Conservation (phyloP, 176 grass and related monocot species). For the Puya raimondii region DNA sequence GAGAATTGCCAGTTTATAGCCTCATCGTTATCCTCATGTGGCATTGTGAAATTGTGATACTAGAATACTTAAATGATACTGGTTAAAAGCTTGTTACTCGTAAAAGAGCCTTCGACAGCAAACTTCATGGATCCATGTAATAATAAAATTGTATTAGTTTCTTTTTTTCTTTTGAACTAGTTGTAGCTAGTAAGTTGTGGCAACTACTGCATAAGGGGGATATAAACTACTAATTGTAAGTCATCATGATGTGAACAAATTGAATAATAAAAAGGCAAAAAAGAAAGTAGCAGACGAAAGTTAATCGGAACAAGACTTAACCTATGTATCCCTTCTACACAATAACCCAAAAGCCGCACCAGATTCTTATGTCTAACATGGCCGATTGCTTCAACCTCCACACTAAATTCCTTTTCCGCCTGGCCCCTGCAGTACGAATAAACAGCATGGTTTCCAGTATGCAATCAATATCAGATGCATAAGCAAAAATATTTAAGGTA, state of each 20-base stretch:
- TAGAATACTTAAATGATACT: too few relatives aligned
- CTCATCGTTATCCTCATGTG: too few relatives aligned
- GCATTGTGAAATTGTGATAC: too few relatives aligned
- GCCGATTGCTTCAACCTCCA: slow-evolving; percentile 76
- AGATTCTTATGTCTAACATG: slow-evolving; percentile 74
- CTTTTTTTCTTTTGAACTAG: too few relatives aligned
- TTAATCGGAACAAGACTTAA: slow-evolving; percentile 24
- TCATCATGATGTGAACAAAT: not conserved
- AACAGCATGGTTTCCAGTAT: not conserved
- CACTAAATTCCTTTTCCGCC: slow-evolving; percentile 73
- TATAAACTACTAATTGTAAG: too few relatives aligned
- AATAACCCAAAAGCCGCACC: slow-evolving; percentile 58
- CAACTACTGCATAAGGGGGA: too few relatives aligned
- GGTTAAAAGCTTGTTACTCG: too few relatives aligned
- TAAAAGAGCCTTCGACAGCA: too few relatives aligned
- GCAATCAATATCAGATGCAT: not conserved
- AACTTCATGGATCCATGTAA: too few relatives aligned
- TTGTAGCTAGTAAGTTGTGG: too few relatives aligned
- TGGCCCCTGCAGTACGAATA: slow-evolving; percentile 37
- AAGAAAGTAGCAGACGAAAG: not conserved
- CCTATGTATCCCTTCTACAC: slow-evolving; percentile 60
- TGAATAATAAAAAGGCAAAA: not conserved
- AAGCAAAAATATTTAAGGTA: not conserved
- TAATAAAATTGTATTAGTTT: too few relatives aligned
- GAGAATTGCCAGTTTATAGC: too few relatives aligned